Evolutionary conservation across 164 flowering plant species (phyloP), one percentile per base, ranked within the genome.

Genomic region (Chimonanthus salicifolius): DNA sequence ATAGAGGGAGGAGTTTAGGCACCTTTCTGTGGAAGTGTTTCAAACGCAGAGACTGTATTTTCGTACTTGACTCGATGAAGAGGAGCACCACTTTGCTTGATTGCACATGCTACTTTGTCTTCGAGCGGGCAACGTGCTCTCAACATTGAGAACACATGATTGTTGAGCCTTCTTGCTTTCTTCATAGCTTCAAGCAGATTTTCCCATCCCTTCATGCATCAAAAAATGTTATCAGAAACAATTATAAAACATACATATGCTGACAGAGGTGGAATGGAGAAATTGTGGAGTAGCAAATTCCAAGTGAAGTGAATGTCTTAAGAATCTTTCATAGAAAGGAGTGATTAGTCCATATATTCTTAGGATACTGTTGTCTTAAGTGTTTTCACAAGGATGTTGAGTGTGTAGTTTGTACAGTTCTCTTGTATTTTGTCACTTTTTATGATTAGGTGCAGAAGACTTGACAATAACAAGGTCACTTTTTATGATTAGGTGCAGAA

Each of bases 21-120:
- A 76, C 90, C 90, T 83, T 85, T 95, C 82, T 92, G 99, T 2
- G 99, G 99, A 76, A 95, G 79, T 54, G 99, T 95, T 84, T 95
- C 99, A 58, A 93, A 95, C 20, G 99, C 99, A 45, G 99, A 95
- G 48, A 92, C 92, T 0, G 98, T 90, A 80, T 92, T 95, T 73
- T 92, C 94, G 47, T 89, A 95, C 74, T 85, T 91, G 74, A 95
- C 82, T 48, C 94, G 88, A 75, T 87, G 98, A 49, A 91, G 83
- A 63, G 99, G 99, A 16, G 99, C 94, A 47, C 99, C 98, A 72
- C 97, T 95, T 80, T 90, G 99, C 87, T 92, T 95, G 78, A 95
- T 92, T 9, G 96, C 99, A 73, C 97, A 95, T 54, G 99, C 99
- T 58, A 80, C 86, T 82, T 95, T 95, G 82, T 95, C 99, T 83